phyloP scores from a whole-genome alignment of 352 stramenopile genomes.

The Vaucheria bursata region DNA sequence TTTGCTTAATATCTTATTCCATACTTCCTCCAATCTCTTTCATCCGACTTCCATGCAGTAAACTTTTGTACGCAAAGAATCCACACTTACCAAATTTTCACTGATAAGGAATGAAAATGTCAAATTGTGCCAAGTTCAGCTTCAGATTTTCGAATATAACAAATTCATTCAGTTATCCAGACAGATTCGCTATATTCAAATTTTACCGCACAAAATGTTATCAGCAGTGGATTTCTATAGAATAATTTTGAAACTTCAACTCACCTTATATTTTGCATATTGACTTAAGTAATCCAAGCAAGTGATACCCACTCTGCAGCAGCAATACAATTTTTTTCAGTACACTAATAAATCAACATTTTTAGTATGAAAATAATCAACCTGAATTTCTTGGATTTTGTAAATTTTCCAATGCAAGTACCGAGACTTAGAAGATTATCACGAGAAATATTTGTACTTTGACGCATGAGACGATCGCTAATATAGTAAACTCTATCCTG shows the following conservation, averaged over 20 bases:
- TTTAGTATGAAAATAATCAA: background rate
- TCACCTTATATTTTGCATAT: conserved; percentile 73
- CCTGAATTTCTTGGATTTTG: conserved; percentile 85
- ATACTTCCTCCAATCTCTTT: too few species aligned
- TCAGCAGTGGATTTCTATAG: too few species aligned
- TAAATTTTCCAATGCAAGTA: conserved; percentile 97
- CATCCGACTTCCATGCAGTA: too few species aligned
- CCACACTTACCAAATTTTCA: too few species aligned
- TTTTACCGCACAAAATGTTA: too few species aligned
- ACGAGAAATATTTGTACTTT: conserved; percentile 81
- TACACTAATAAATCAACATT: background rate
- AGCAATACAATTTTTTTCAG: conserved; percentile 58
- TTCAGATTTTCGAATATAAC: too few species aligned
- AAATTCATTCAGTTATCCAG: too few species aligned
- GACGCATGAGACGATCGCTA: conserved; percentile 90
- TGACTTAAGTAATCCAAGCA: conserved; percentile 95
- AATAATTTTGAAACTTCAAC: background rate
- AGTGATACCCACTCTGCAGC: conserved; percentile 83
- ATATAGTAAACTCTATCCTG: conserved; percentile 86
- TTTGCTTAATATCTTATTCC: too few species aligned
- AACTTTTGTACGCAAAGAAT: too few species aligned
- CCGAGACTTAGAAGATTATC: conserved; percentile 90
- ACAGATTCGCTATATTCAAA: too few species aligned
- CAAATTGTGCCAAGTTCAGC: too few species aligned
- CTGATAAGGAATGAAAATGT: too few species aligned